Base-by-base conservation (phyloP, 2,329 filamentous ascomycete genomes). In the Calonectria pteridis region DNA sequence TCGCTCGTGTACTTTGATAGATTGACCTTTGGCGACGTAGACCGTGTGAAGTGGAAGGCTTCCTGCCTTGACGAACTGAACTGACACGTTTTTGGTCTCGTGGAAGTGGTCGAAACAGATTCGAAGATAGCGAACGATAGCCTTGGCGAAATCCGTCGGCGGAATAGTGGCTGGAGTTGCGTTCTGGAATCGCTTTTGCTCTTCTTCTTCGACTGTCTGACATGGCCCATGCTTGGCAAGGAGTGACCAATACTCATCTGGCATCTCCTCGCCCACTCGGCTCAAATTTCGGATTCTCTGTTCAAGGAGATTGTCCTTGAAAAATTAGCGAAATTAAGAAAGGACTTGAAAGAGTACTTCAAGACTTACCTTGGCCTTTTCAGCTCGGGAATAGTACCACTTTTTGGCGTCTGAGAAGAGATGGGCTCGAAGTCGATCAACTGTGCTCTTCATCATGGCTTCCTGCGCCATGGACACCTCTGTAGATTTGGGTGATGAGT, bases 311-410 rank as follows among this genome's bases (percentile, higher is more conserved):
- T 53, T 31, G 29, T 69, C 63, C 73, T 77, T 16, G 13, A n/a
- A 26, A 4, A n/a, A 5, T 53, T 18, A 31, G 6, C 23, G n/a
- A n/a, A n/a, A n/a, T n/a, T n/a, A n/a, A n/a, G n/a, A n/a, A n/a
- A n/a, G n/a, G n/a, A n/a, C n/a, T n/a, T n/a, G n/a, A n/a, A n/a
- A n/a, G n/a, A n/a, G n/a, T n/a, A n/a, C n/a, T n/a, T n/a, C n/a
- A n/a, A n/a, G 11, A 33, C 3, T 33, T 35, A 66, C 71, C 49
- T 71, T 29, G 14, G 20, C 33, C n/a, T 53, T 73, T 29, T 69
- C 66, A 29, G 20, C 28, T 16, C 31, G 14, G 4, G 76, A 74
- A 35, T 72, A 70, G 29, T 77, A 76, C 76, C 76, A 75, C 29
- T 58, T 75, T 6, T 49, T 46, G 1, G 33, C 14, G 33, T 77